Evolutionary conservation across 2,329 filamentous ascomycete species (phyloP).

Genomic region (Monilinia laxa): DNA sequence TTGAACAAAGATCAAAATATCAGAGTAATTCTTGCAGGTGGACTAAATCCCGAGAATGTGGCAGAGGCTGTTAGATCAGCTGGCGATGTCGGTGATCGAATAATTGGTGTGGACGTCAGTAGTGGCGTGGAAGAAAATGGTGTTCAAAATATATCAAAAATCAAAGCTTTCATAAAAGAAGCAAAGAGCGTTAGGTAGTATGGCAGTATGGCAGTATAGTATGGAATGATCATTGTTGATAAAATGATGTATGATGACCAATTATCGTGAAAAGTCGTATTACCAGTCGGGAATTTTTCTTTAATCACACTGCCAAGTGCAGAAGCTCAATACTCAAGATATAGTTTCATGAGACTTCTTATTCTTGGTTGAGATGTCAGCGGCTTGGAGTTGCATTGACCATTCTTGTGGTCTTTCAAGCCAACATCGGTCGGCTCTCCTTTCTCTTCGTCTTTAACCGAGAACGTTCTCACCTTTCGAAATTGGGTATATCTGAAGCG

Average conservation of each 20-base stretch:
- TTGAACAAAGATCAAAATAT: constrained; percentile 70
- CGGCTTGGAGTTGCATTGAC: not conserved
- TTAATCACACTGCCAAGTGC: not conserved
- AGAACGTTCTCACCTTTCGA: constrained; percentile 9
- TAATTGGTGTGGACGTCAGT: constrained; percentile 87
- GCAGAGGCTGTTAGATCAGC: constrained; percentile 61
- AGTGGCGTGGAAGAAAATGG: constrained; percentile 88
- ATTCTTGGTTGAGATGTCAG: not conserved
- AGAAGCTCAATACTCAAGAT: not conserved
- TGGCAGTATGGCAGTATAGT: not conserved
- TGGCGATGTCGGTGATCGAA: constrained; percentile 57
- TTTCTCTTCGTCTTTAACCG: constrained; percentile 2
- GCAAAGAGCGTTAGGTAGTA: constrained; percentile 54
- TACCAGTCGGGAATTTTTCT: not conserved
- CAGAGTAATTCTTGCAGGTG: constrained; percentile 79
- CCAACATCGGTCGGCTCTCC: not conserved
- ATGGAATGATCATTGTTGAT: not conserved
- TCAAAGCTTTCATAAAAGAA: constrained; percentile 73
- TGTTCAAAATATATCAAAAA: constrained; percentile 77
- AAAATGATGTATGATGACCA: constrained; percentile 6
- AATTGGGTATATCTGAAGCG: not conserved
- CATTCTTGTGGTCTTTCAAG: not conserved
- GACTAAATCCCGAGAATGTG: constrained; percentile 79
- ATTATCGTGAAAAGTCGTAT: constrained; percentile 3
- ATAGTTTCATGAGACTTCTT: not conserved